Conservation (phyloP, 1,284 basidiomycete genomes). For the Clitocybe nebularis region DNA sequence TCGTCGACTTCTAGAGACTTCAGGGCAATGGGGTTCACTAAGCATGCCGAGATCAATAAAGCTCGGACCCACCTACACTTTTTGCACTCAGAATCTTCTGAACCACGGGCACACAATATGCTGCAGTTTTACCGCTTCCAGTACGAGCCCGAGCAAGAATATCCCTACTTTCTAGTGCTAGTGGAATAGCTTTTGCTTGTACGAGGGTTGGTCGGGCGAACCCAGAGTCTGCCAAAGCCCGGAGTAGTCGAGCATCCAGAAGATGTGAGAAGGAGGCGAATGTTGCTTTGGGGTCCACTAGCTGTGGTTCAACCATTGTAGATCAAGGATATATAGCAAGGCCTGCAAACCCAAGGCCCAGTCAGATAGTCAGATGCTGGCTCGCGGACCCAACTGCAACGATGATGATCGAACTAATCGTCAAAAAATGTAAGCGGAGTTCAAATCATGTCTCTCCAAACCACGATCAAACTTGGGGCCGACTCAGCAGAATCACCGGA, state of each 20-base stretch:
- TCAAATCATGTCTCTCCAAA: constrained; percentile 18
- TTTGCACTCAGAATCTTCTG: constrained; percentile 88
- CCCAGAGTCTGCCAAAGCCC: constrained; percentile 76
- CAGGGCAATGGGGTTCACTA: constrained; percentile 5
- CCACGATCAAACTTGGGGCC: constrained; percentile 2
- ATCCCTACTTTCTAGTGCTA: constrained; percentile 88
- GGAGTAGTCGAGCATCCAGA: constrained; percentile 72
- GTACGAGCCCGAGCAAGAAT: constrained; percentile 93
- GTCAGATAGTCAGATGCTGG: too few relatives aligned
- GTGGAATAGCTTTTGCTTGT: constrained; percentile 78
- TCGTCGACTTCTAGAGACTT: constrained; percentile 37
- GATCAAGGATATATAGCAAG: too few relatives aligned
- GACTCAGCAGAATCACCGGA: constrained; percentile 17
- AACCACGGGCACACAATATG: constrained; percentile 88
- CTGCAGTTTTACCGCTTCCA: constrained; percentile 96
- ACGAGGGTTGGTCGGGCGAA: constrained; percentile 83
- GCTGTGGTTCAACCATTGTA: constrained; percentile 39
- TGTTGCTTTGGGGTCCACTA: constrained; percentile 49
- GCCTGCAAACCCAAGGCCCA: too few relatives aligned
- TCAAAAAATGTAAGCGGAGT: constrained; percentile 20
- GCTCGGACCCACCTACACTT: constrained; percentile 52
- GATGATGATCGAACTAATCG: constrained; percentile 2
- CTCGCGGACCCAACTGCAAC: neutral
- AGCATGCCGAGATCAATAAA: constrained; percentile 1
- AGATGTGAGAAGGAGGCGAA: constrained; percentile 71